phyloP scores from a whole-genome alignment of 768 basidiomycete species.

The Hericium alpestre region DNA sequence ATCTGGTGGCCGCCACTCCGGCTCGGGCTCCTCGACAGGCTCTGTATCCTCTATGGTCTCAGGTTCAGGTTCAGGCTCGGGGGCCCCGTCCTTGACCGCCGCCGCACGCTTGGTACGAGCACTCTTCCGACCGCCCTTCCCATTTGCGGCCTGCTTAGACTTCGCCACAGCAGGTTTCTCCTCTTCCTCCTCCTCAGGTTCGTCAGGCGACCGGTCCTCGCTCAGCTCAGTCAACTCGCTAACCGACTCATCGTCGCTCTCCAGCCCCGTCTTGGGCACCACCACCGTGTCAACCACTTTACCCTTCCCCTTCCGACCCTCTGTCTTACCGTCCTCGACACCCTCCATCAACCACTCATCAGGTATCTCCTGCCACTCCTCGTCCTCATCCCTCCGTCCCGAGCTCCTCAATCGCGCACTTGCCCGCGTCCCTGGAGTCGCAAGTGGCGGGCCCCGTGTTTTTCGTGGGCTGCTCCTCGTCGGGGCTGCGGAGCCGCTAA shows the following conservation, averaged over 20 bases:
- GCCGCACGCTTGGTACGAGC: constrained; percentile 5
- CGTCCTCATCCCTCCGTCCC: constrained; percentile 22
- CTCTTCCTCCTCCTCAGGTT: constrained; percentile 7
- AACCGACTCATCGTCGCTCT: constrained; percentile 48
- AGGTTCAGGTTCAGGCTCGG: constrained; percentile 3
- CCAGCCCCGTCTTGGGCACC: constrained; percentile 39
- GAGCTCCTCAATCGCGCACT: constrained; percentile 57
- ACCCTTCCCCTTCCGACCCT: constrained; percentile 11
- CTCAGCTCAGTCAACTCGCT: constrained; percentile 72
- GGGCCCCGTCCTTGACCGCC: constrained; percentile 5
- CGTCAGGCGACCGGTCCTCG: constrained; percentile 30
- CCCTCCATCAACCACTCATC: constrained; percentile 52
- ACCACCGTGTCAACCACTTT: constrained; percentile 8
- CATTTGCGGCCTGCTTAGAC: constrained; percentile 1
- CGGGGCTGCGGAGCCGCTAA: background rate
- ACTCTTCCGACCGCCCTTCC: constrained; percentile 3
- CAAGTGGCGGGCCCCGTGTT: constrained; percentile 6
- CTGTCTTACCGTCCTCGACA: constrained; percentile 12
- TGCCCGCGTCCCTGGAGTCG: constrained; percentile 39
- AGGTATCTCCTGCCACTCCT: constrained; percentile 71
- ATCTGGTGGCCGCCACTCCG: constrained; percentile 24
- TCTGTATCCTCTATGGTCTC: constrained; percentile 6
- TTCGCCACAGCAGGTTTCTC: constrained; percentile 11
- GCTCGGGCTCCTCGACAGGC: constrained; percentile 13
- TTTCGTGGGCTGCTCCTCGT: constrained; percentile 17